Evolutionary conservation across 345 rosid genomes (phyloP), one percentile per base, ranked within the genome.

Genomic region (Nephelium lappaceum): DNA sequence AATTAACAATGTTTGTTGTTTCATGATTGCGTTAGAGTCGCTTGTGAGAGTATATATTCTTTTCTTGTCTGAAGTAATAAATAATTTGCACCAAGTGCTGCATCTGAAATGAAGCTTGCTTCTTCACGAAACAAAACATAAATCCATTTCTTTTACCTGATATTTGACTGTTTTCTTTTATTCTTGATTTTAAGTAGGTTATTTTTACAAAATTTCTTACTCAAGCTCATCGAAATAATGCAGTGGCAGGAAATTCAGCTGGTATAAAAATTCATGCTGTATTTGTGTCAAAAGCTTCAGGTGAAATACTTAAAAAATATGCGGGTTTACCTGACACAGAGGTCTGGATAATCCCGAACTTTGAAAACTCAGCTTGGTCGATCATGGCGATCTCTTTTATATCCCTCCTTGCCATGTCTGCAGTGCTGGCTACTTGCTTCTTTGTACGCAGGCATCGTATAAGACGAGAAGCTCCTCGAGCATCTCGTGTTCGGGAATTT

Each of bases 401-500:
- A 67, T 94, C 98, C 55, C 76, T 96, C 67, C 93, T 96, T 12
- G 97, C 98, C 62, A 94, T 96, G 93, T 93, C 99, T 36, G 99
- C 98, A 11, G 95, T 93, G 71, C 86, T 96, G 16, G 99, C 98
- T 55, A 96, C 98, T 71, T 96, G 98, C 85, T 96, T 96, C 91
- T 94, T 94, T 61, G 94, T 94, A 62, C 98, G 98, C 41, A 90
- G 98, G 79, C 98, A 91, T 83, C 91, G 90, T 2, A 86, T 96
- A 51, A 88, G 98, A 87, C 88, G 89, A 67, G 88, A 89, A 57
- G 83, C 75, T 5, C 90, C 98, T 63, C 89, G 77, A 53, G 80
- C 87, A 60, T 78, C 92, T 77, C 86, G 81, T 76, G 94, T 85
- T 53, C 85, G 90, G 63, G 98, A 94, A 84, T 91, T 96, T 76